Conservation (phyloP, 2,329 filamentous ascomycete genomes). For the Aspergillus sp. region DNA sequence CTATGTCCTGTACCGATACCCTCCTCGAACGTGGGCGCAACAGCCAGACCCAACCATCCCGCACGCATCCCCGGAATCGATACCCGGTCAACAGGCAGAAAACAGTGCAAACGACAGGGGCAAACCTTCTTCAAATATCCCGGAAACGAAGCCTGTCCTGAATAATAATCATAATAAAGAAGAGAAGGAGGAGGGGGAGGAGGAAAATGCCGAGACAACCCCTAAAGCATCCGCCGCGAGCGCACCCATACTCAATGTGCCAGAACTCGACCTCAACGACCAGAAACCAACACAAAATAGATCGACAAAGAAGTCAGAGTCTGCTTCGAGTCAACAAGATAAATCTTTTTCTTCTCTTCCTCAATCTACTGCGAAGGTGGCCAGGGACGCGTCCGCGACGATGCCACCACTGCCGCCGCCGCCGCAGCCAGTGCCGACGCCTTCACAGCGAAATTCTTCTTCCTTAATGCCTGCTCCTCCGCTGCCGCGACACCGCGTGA, state of each 20-base stretch:
- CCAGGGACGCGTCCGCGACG: not conserved
- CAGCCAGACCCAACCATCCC: conserved; percentile 5
- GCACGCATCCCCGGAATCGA: conserved; percentile 11
- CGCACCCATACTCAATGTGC: conserved; percentile 20
- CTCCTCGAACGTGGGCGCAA: conserved; percentile 26
- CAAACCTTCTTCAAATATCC: conserved; percentile 12
- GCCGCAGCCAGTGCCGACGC: not conserved
- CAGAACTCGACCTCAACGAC: conserved; percentile 24
- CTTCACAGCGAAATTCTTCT: conserved; percentile 3
- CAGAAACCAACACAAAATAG: conserved; percentile 7
- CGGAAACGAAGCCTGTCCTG: not conserved
- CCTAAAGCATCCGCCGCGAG: conserved; percentile 28
- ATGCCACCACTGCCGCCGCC: conserved; percentile 8
- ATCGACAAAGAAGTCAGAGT: conserved; percentile 3
- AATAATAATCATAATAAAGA: conserved; percentile 4
- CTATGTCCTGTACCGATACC: conserved; percentile 34
- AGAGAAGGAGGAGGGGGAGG: conserved; percentile 1
- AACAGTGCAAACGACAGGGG: conserved; percentile 13
- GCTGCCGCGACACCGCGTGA: conserved; percentile 20
- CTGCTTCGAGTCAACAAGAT: conserved; percentile 3
- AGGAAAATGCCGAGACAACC: conserved; percentile 22
- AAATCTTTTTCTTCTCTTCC: conserved; percentile 1
- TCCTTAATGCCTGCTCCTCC: conserved; percentile 30
- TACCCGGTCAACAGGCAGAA: conserved; percentile 6
- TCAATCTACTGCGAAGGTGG: conserved; percentile 4